Percentiles rank a stretch among this genome's conserved stretches.
Evolutionary conservation across 2,329 filamentous ascomycete species (phyloP).

Genomic region (Albophoma yamanashiensis): DNA sequence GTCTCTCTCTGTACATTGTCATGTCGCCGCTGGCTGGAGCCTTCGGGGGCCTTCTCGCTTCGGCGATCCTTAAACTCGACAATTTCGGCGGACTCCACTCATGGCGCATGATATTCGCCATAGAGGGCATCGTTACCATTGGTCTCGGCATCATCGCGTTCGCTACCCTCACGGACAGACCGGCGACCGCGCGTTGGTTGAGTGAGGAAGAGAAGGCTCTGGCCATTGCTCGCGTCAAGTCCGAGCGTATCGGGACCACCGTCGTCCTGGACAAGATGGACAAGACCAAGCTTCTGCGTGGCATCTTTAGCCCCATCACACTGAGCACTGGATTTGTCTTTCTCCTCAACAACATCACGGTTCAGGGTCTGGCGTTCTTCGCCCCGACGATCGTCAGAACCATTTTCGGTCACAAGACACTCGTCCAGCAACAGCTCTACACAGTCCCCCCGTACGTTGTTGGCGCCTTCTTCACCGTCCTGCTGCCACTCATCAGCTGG

Average conservation of each 20-base stretch:
- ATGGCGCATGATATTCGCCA: conserved; percentile 62
- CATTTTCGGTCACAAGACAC: conserved; percentile 47
- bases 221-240: conserved; percentile 56
- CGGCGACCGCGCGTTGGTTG: conserved; percentile 58
- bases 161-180: conserved; percentile 56
- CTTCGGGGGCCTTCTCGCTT: conserved; percentile 58
- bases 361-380: conserved; percentile 62
- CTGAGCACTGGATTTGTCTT: conserved; percentile 47
- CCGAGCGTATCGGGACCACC: conserved; percentile 52
- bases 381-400: conserved; percentile 56
- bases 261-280: conserved; percentile 55
- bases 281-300: conserved; percentile 44
- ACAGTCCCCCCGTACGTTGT: conserved; percentile 63
- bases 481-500: conserved; percentile 52
- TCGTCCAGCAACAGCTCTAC: conserved; percentile 55
- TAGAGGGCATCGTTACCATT: conserved; percentile 52
- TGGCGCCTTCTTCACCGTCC: conserved; percentile 54
- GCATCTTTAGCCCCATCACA: conserved; percentile 54
- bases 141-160: conserved; percentile 49
- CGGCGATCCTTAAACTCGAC: conserved; percentile 51
- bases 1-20: conserved; percentile 58
- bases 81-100: conserved; percentile 42
- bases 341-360: conserved; percentile 57
- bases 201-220: conserved; percentile 54
- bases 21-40: conserved; percentile 61